Base-by-base conservation (phyloP, 2,329 filamentous ascomycete species). In the Trichoderma citrinoviride region DNA sequence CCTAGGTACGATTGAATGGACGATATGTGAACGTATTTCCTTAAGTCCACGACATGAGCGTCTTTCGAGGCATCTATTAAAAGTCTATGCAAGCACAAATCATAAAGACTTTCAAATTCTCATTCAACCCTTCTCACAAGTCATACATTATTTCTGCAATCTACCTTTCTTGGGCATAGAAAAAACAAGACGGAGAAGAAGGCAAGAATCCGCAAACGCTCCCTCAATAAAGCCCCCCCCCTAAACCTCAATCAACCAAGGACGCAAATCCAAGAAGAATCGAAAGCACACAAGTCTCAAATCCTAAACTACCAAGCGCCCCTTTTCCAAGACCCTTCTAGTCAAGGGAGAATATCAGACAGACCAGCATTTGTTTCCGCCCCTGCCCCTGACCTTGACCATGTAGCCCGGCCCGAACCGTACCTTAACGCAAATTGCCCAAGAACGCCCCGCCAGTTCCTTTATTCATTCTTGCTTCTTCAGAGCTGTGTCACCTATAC, bases 381-480 rank as follows among this genome's bases (percentile, higher is more conserved):
- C 61, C 41, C 55, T 63, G 61, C 41, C 33, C 55, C 55, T 63
- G 61, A 52, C 61, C 43, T 41, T 56, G 29, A 47, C 61, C 52
- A 56, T 49, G 37, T 40, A 37, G 23, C 60, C 58, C 58, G 40
- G 58, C 46, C 49, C 40, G 40, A 53, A 61, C 61, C 61, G 29
- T 55, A 61, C 61, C 61, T 21, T 55, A 37, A 37, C 33, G 33
- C 14, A 15, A 41, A 63, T 55, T 50, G 50, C 49, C 61, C 52
- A 41, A 63, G 33, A 63, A 52, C 61, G 61, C 61, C 61, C 52
- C 43, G 61, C 43, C 29, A 47, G 53, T 2, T 25, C 46, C 49
- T 37, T 61, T 40, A 23, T 53, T 61, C 58, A n/a, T 53, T 49
- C n/a, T 53, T 19, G 47, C 37, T 53, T 27, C 40, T 25, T 40